These are phyloP conservation scores for Myrica gale DNA, from an alignment of 306 rosid species.

Conservation along the genomic window DNA sequence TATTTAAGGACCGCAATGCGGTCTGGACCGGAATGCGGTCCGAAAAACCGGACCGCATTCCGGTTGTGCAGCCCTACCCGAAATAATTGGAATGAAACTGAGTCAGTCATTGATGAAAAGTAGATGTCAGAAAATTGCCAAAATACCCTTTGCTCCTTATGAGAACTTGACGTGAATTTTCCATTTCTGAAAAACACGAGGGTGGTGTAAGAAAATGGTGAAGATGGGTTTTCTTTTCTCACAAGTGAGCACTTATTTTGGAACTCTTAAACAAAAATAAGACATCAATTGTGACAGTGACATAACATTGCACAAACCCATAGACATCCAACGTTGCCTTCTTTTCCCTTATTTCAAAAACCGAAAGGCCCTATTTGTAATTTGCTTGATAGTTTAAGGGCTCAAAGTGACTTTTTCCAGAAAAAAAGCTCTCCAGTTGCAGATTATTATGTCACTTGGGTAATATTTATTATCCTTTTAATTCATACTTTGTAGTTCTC, in stretches of 20 bases:
- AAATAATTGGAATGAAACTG: no score
- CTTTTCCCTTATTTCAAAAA: conserved; percentile 1
- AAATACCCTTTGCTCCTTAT: not conserved
- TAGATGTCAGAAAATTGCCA: no score
- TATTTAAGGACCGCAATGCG: no score
- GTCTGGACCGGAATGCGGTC: no score
- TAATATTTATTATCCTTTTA: conserved; percentile 21
- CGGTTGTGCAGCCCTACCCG: no score
- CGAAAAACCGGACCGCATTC: no score
- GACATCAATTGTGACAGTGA: not conserved
- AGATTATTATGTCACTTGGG: not conserved
- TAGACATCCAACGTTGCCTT: not conserved
- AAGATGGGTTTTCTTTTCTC: not conserved
- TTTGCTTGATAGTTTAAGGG: no score
- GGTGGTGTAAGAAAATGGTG: not conserved
- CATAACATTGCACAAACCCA: not conserved
- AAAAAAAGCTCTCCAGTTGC: not conserved
- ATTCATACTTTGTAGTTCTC: conserved; percentile 24
- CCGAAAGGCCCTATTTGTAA: no score
- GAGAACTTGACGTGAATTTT: not conserved
- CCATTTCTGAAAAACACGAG: not conserved
- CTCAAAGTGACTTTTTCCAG: no score
- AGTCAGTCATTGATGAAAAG: not conserved
- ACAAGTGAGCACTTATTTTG: not conserved
- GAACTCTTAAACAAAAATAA: not conserved